phyloP scores from a whole-genome alignment of 768 basidiomycete genomes.

The Lactarius hengduanensis region DNA sequence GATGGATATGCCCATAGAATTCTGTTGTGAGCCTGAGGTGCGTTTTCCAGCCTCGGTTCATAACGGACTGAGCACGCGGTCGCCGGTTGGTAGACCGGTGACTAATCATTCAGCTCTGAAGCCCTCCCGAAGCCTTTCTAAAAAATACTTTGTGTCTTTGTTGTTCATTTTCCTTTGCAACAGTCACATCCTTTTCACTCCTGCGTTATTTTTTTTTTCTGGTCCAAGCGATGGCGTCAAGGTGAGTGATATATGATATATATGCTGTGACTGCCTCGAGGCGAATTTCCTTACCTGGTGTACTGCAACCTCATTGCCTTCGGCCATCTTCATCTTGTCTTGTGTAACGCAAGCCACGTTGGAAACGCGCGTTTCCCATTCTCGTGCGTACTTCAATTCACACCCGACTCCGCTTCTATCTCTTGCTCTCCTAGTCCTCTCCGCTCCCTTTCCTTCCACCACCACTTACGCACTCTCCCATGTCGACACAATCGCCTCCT shows the following conservation, averaged over 20 bases:
- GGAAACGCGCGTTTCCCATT: conserved; percentile 30
- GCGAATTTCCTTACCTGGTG: conserved; percentile 29
- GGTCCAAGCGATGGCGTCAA: conserved; percentile 22
- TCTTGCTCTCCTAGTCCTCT: conserved; percentile 23
- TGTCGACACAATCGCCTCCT: conserved; percentile 31
- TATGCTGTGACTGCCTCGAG: conserved; percentile 31
- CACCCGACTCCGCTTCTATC: conserved; percentile 27
- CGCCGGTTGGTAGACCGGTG: not conserved
- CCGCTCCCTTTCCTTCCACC: conserved; percentile 7
- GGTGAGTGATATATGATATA: conserved; percentile 13
- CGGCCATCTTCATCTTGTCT: conserved; percentile 25
- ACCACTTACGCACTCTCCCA: conserved; percentile 16
- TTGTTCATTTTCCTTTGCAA: conserved; percentile 9
- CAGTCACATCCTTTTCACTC: not conserved
- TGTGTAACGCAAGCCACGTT: conserved; percentile 29
- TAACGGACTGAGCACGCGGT: not conserved
- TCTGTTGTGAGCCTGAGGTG: not conserved
- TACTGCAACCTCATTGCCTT: conserved; percentile 27
- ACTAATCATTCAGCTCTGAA: not conserved
- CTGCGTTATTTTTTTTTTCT: not conserved
- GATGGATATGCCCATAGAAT: not conserved
- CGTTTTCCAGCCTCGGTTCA: not conserved
- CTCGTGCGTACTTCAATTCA: conserved; percentile 29
- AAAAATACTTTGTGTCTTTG: not conserved
- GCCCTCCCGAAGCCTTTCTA: not conserved